Base-by-base conservation (phyloP, 306 rosid species). In the Biancaea sappan region DNA sequence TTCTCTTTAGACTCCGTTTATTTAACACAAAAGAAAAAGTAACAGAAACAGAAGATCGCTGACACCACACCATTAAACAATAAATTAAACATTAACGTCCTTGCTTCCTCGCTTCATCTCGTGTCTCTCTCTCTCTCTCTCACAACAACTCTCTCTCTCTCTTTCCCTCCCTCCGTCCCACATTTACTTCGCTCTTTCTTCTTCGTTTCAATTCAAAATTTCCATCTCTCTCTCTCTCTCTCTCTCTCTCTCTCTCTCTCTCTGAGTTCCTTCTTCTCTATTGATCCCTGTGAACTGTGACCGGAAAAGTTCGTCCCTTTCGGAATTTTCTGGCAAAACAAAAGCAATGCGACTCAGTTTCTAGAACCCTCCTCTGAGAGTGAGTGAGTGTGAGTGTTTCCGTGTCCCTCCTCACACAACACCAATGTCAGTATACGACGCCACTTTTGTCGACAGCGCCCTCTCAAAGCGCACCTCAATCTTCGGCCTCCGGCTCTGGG, bases 401-500 rank as follows among this genome's bases (percentile, higher is more conserved):
- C 16, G 24, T 15, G 12, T 48, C 69, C 28, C 16, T 46, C 38
- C 40, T 32, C 29, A 2, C 29, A 18, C 47, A 18, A 10, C 21
- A 5, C 7, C 43, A 68, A 89, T 94, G 98, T 88, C 97, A 7
- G 67, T 88, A 28, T 94, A 89, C 73, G 96, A 91, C 14, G 93
- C 90, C 19, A 91, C 97, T 38, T 91, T 94, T 66, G 85, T 85
- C 69, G 79, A 89, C 77, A 77, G 94, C 6, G 85, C 89, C 75
- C 96, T 91, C 37, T 86, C 97, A 3, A 91, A 86, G 40, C 87
- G 78, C 66, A 94, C 98, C 4, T 94, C 97, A 34, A 91, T 94
- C 67, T 94, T 94, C 72, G 94, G 97, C 19, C 97, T 94, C 15
- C 91, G 88, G 10, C 84, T 94, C 31, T 94, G 97, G 97, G 96